Evolutionary conservation across 2,329 filamentous ascomycete species (phyloP).

Genomic region (Colletotrichum tropicicola): DNA sequence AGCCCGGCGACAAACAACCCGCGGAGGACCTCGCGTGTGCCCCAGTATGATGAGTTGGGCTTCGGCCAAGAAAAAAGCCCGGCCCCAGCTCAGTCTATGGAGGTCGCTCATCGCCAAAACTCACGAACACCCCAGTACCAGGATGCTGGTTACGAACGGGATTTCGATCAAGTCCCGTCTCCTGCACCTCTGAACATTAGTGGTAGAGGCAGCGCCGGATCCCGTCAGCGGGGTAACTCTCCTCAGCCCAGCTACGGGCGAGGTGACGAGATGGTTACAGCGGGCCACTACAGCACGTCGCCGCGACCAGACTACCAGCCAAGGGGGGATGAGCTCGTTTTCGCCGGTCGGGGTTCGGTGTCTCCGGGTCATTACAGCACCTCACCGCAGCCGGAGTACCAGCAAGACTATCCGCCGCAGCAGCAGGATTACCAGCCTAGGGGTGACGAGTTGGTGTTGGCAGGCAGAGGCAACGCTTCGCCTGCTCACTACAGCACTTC

Average conservation of each 20-base stretch:
- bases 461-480: conserved; percentile 42
- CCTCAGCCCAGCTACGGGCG: conserved; percentile 11
- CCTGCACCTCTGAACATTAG: conserved; percentile 57
- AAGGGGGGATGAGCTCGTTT: conserved; percentile 20
- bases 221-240: conserved; percentile 17
- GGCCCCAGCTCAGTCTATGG: conserved; percentile 7
- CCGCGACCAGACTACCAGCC: conserved; percentile 30
- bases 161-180: conserved; percentile 49
- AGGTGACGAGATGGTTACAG: conserved; percentile 8
- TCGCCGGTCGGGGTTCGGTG: conserved; percentile 45
- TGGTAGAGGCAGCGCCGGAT: conserved; percentile 41
- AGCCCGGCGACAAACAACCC: conserved; percentile 37
- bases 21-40: conserved; percentile 36
- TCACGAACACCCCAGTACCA: conserved; percentile 40
- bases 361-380: conserved; percentile 41
- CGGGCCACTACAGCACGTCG: conserved; percentile 39
- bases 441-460: conserved; percentile 37
- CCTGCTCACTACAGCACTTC: conserved; percentile 40
- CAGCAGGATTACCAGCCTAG: conserved; percentile 23
- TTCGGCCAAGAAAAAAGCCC: conserved; percentile 6
- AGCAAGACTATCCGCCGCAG: conserved; percentile 29
- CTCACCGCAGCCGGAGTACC: conserved; percentile 31
- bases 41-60: conserved; percentile 36
- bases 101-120: neutral
- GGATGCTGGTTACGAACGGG: conserved; percentile 38